phyloP scores from a whole-genome alignment of 768 basidiomycete species.

The Tulasnella sp. region DNA sequence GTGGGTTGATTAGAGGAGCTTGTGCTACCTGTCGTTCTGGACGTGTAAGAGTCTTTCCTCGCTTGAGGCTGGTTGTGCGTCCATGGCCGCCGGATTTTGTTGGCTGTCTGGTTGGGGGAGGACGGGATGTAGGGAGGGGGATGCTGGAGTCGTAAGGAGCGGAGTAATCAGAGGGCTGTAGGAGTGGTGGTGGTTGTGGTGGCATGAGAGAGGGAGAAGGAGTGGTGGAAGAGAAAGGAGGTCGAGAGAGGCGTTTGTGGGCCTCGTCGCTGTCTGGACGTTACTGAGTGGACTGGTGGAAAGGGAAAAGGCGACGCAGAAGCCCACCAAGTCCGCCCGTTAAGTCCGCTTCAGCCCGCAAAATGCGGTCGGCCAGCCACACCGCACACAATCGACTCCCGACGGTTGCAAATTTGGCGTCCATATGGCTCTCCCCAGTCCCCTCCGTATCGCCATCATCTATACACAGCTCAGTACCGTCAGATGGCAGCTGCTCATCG shows the following conservation, averaged over 20 bases:
- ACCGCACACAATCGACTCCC: not conserved
- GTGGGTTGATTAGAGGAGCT: constrained; percentile 86
- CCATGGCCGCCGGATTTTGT: constrained; percentile 33
- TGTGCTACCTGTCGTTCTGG: constrained; percentile 94
- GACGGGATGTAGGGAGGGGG: constrained; percentile 62
- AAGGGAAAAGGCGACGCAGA: constrained; percentile 13
- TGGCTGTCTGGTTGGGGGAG: constrained; percentile 44
- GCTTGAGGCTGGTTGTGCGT: constrained; percentile 54
- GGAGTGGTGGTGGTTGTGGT: not conserved
- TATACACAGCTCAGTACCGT: not conserved
- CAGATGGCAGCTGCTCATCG: not conserved
- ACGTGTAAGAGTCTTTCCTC: constrained; percentile 93
- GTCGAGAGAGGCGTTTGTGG: constrained; percentile 15
- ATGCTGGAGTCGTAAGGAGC: constrained; percentile 37
- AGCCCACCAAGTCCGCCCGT: not conserved
- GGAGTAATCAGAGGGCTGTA: constrained; percentile 1
- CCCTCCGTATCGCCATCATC: not conserved
- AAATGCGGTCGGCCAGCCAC: not conserved
- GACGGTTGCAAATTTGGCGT: not conserved
- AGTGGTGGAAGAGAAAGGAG: constrained; percentile 9
- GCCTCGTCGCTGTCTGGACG: constrained; percentile 18
- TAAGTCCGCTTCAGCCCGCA: not conserved
- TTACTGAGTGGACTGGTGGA: constrained; percentile 14
- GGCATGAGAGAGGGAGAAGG: constrained; percentile 9
- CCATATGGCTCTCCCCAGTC: not conserved